phyloP scores from a whole-genome alignment of 768 basidiomycete genomes.

The Ramaria sp. region DNA sequence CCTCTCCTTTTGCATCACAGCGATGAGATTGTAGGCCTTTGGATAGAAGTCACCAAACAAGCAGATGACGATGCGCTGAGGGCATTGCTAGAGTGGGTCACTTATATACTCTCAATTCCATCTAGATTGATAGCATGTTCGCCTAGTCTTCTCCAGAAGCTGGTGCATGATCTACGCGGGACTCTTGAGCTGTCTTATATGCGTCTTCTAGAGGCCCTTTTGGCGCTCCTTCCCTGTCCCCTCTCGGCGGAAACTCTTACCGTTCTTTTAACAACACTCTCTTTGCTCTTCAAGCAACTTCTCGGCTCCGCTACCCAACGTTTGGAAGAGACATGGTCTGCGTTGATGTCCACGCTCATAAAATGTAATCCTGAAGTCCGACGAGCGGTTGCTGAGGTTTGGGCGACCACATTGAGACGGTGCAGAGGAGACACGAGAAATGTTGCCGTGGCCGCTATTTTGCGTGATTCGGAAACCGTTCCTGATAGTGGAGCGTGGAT shows the following conservation, averaged over 20 bases:
- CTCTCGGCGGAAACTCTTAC: slow-evolving; percentile 54
- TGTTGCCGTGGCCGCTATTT: slow-evolving; percentile 45
- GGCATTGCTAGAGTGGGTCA: slow-evolving; percentile 64
- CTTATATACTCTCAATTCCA: neutral
- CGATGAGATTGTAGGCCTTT: slow-evolving; percentile 52
- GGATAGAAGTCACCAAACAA: slow-evolving; percentile 44
- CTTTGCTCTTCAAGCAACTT: slow-evolving; percentile 60
- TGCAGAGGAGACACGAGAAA: slow-evolving; percentile 51
- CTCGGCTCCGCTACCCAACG: slow-evolving; percentile 37
- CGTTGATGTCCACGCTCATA: slow-evolving; percentile 37
- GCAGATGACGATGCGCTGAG: slow-evolving; percentile 65
- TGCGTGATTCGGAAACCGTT: slow-evolving; percentile 31
- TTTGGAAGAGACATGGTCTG: slow-evolving; percentile 39
- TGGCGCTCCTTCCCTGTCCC: slow-evolving; percentile 44
- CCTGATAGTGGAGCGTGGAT: slow-evolving; percentile 59
- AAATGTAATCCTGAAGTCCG: slow-evolving; percentile 63
- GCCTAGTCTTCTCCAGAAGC: slow-evolving; percentile 61
- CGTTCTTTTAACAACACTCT: slow-evolving; percentile 54
- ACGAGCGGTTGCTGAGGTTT: slow-evolving; percentile 74
- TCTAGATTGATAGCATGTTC: slow-evolving; percentile 11
- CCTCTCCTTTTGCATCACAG: slow-evolving; percentile 75
- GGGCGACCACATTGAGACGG: slow-evolving; percentile 68
- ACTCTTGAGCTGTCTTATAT: slow-evolving; percentile 57
- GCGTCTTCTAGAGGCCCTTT: slow-evolving; percentile 41
- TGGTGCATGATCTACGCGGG: slow-evolving; percentile 71